Conservation (phyloP, 1,284 basidiomycete species). For the Leccinum solheimii region DNA sequence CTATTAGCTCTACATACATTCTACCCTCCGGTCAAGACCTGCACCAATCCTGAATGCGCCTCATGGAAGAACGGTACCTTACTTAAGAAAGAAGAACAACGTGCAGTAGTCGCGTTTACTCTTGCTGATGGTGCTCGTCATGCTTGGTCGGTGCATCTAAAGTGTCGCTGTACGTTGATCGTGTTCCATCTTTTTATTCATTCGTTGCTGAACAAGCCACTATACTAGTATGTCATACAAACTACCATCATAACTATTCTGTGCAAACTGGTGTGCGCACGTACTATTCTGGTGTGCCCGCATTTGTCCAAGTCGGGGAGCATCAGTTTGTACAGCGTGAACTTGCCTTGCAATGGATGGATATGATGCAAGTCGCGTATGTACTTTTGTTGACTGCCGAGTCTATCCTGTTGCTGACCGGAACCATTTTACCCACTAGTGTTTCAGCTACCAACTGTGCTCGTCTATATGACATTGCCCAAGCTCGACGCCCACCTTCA, state of each 20-base stretch:
- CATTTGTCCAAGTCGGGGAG: neutral
- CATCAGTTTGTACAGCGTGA: neutral
- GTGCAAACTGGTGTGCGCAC: neutral
- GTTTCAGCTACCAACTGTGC: neutral
- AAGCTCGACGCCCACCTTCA: neutral
- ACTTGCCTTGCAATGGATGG: neutral
- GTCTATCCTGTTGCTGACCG: neutral
- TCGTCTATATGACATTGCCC: neutral
- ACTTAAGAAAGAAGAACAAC: conserved; percentile 24
- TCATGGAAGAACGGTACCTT: neutral
- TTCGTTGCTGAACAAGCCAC: neutral
- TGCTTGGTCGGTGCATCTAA: conserved; percentile 20
- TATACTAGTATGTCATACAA: neutral
- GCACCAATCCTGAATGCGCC: neutral
- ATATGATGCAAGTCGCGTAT: neutral
- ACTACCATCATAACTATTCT: neutral
- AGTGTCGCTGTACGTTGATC: conserved; percentile 12
- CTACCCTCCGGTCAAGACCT: neutral
- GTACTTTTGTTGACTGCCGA: neutral
- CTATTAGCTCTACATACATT: neutral
- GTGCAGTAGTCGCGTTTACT: conserved; percentile 23
- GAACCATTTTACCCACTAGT: neutral
- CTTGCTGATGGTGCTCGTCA: conserved; percentile 22
- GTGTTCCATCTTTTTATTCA: neutral
- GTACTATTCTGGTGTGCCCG: neutral